Conservation (phyloP, 306 rosid species). For the Vigna trinervia region DNA sequence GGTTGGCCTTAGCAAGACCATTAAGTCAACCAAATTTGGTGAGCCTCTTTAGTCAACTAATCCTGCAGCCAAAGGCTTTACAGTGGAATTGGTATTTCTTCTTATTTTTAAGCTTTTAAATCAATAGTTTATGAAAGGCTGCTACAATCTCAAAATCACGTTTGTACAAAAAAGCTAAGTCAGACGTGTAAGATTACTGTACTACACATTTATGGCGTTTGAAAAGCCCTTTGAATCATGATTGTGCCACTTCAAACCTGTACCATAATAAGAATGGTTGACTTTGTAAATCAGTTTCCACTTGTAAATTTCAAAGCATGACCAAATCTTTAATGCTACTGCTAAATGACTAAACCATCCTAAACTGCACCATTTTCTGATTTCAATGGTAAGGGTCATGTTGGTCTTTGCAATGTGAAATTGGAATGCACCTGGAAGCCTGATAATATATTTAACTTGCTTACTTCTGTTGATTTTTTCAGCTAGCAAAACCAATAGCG, state of each 20-base stretch:
- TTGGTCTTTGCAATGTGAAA: constrained; percentile 36
- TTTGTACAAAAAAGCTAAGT: constrained; percentile 39
- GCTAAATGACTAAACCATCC: constrained; percentile 34
- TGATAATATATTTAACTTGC: constrained; percentile 38
- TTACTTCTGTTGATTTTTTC: constrained; percentile 66
- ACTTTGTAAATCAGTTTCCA: constrained; percentile 9
- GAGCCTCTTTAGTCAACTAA: constrained; percentile 28
- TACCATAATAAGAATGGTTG: constrained; percentile 36
- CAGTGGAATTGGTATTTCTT: constrained; percentile 19
- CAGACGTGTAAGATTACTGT: constrained; percentile 14
- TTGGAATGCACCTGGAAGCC: neutral
- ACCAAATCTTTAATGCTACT: constrained; percentile 29
- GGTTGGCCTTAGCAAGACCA: constrained; percentile 20
- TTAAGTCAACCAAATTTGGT: constrained; percentile 37
- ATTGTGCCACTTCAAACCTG: constrained; percentile 39
- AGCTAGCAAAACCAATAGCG: constrained; percentile 52
- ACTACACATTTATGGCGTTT: constrained; percentile 25
- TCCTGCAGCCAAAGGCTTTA: constrained; percentile 6
- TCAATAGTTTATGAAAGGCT: neutral
- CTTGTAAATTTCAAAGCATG: constrained; percentile 6
- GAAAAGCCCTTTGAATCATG: constrained; percentile 9
- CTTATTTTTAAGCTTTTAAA: constrained; percentile 6
- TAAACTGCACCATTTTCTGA: neutral
- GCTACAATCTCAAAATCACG: constrained; percentile 38
- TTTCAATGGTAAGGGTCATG: constrained; percentile 23